phyloP scores from a whole-genome alignment of 2,329 filamentous ascomycete species.

The Cryphonectria nitschkei region DNA sequence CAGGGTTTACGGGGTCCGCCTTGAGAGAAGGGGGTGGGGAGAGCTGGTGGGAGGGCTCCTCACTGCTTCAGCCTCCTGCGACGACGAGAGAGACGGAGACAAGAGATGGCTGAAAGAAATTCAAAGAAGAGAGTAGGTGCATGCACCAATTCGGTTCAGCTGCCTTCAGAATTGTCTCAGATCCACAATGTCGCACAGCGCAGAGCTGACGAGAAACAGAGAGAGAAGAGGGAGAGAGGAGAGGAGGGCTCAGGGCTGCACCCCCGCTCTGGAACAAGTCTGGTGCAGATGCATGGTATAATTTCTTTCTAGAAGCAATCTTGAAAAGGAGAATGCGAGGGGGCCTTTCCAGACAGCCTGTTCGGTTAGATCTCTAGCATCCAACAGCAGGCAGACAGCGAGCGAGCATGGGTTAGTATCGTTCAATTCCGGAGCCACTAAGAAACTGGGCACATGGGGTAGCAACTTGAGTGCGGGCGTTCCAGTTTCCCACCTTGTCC shows the following conservation, averaged over 20 bases:
- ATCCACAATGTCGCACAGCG: neutral
- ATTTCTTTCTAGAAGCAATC: slow-evolving; percentile 9
- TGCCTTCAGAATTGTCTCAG: neutral
- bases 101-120: neutral
- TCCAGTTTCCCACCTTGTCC: neutral
- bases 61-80: slow-evolving; percentile 4
- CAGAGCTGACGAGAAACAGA: neutral
- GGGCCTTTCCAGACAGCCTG: neutral
- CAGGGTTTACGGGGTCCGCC: neutral
- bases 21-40: neutral
- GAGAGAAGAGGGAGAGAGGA: neutral
- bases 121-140: neutral
- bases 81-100: neutral
- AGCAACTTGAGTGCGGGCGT: neutral
- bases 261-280: neutral
- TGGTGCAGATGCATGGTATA: neutral
- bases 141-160: neutral
- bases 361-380: slow-evolving; percentile 2
- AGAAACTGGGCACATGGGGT: neutral
- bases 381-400: neutral
- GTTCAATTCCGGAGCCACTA: neutral
- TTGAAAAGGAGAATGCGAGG: slow-evolving; percentile 12
- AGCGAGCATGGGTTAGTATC: neutral
- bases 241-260: neutral
- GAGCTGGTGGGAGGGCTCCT: neutral